These are phyloP conservation scores for Triticum turgidum DNA, from an alignment of 176 grass and related monocot species.

Conservation along the genomic window DNA sequence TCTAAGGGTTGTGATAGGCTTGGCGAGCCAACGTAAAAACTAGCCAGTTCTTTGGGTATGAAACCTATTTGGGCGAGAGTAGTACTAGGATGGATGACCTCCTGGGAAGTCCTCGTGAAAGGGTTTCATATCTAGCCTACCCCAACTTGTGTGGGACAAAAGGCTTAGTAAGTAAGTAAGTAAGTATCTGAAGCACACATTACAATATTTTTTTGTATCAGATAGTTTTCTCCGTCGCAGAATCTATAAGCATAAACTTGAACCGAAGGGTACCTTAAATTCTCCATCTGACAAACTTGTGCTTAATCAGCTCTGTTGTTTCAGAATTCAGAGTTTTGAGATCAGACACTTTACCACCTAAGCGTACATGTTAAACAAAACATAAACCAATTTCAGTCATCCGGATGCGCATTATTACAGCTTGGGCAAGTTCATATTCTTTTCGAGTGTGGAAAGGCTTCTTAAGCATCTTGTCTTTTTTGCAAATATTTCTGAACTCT, in stretches of 20 bases:
- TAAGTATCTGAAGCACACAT: not conserved
- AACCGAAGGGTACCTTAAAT: not conserved
- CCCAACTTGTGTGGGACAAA: too few relatives aligned
- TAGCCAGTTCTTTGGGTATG: too few relatives aligned
- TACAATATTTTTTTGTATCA: not conserved
- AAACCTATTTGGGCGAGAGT: too few relatives aligned
- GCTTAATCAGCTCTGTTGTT: not conserved
- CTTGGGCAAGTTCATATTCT: not conserved
- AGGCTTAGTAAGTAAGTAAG: too few relatives aligned
- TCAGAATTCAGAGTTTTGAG: not conserved
- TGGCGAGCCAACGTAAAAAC: too few relatives aligned
- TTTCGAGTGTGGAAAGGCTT: not conserved
- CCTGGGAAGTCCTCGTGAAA: too few relatives aligned
- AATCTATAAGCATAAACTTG: conserved; percentile 1
- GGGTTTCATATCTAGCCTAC: too few relatives aligned
- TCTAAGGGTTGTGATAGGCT: too few relatives aligned
- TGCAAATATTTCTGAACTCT: not conserved
- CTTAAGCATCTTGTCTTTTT: not conserved
- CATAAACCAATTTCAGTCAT: not conserved
- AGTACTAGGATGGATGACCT: too few relatives aligned
- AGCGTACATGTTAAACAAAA: not conserved
- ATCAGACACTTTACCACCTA: not conserved
- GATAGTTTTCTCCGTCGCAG: not conserved
- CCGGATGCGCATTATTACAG: not conserved
- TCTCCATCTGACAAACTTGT: not conserved